Percentiles rank a stretch among this genome's conserved stretches.
Conservation (phyloP, 176 grass and related monocot genomes). For the Typha latifolia region DNA sequence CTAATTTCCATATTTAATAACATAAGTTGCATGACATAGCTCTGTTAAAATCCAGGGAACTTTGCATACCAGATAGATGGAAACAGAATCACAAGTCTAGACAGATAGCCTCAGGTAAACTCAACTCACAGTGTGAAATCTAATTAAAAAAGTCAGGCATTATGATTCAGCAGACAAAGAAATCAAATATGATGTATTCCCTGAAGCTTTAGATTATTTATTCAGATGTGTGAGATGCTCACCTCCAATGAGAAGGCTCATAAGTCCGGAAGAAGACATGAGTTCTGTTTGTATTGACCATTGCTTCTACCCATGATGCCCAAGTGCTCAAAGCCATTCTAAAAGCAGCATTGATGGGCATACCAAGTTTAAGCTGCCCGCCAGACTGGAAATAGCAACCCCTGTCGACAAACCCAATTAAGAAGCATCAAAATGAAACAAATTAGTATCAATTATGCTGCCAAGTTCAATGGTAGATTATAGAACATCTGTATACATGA, state of each 20-base stretch:
- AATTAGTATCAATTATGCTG: not conserved
- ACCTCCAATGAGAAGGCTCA: conserved; percentile 99
- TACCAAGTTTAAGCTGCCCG: conserved; percentile 72
- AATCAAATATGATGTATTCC: not conserved
- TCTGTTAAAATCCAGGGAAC: too few relatives aligned
- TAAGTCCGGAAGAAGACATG: conserved; percentile 86
- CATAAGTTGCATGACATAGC: too few relatives aligned
- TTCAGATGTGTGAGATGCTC: not conserved
- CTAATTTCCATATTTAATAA: too few relatives aligned
- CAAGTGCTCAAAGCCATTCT: conserved; percentile 88
- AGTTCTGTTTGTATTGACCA: conserved; percentile 53
- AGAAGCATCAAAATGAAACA: conserved; percentile 10
- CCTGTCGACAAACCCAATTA: conserved; percentile 39
- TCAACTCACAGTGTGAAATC: not conserved
- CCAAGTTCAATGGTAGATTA: not conserved
- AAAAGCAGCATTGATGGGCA: conserved; percentile 75
- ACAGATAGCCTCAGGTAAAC: too few relatives aligned
- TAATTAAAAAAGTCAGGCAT: not conserved
- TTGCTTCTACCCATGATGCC: conserved; percentile 76
- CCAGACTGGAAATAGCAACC: conserved; percentile 93
- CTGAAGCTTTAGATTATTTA: not conserved
- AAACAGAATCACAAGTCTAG: not conserved
- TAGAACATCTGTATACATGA: not conserved
- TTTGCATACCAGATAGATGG: not conserved
- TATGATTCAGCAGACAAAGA: not conserved